Evolutionary conservation across 164 flowering plant genomes (phyloP).

Genomic region (Sedum album): DNA sequence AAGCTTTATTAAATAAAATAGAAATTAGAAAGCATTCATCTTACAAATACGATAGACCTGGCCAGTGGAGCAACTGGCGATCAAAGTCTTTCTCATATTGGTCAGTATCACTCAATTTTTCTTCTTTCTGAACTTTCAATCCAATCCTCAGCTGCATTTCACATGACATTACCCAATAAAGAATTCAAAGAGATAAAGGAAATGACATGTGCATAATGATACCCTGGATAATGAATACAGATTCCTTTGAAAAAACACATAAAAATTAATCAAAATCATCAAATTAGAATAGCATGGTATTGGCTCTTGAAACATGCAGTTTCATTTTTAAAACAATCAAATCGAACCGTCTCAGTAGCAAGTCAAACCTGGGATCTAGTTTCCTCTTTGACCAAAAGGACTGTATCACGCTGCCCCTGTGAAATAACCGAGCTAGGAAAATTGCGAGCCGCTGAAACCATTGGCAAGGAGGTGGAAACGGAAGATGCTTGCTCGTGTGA

Average conservation of each 20-base stretch:
- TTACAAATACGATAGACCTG: slow-evolving; percentile 61
- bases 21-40: slow-evolving; percentile 16
- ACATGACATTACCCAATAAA: slow-evolving; percentile 31
- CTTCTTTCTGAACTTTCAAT: slow-evolving; percentile 22
- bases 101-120: slow-evolving; percentile 18
- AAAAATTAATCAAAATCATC: neutral
- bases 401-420: slow-evolving; percentile 51
- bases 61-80: slow-evolving; percentile 44
- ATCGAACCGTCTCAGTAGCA: neutral
- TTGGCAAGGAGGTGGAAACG: slow-evolving; percentile 25
- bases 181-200: slow-evolving; percentile 6
- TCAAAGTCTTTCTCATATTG: slow-evolving; percentile 33
- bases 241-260: neutral
- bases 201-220: neutral
- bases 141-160: slow-evolving; percentile 23
- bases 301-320: neutral
- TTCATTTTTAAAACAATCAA: neutral
- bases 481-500: slow-evolving; percentile 40
- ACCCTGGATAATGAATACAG: neutral
- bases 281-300: neutral
- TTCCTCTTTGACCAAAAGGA: slow-evolving; percentile 34
- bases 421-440: slow-evolving; percentile 49
- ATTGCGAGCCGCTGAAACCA: slow-evolving; percentile 28
- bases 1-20: neutral
- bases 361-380: slow-evolving; percentile 37